Base-by-base conservation (phyloP, 1,284 basidiomycete genomes). In the Irpex sp. region DNA sequence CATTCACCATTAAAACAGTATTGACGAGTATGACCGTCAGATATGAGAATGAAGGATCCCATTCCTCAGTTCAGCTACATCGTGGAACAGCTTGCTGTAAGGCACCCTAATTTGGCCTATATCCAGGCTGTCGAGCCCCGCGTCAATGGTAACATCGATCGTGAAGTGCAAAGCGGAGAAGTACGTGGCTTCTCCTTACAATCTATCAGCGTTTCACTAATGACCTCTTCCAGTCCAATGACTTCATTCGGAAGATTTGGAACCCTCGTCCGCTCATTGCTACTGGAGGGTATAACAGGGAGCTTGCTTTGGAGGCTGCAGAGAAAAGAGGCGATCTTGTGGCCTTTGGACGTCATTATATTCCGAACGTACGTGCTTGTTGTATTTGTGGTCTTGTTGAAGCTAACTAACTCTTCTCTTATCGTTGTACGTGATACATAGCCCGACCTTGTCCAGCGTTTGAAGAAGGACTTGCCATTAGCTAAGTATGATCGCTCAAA, bases 51-150 rank as follows among this genome's bases (percentile, higher is more conserved):
- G 78, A 65, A 72, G 9, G 78, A 85, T 59, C 86, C 83, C 0
- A 68, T 77, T 53, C 79, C 81, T 0, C 77, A 76, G 0, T 84
- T 79, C 72, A 64, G 71, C 2, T 74, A 79, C 60, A 64, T 83
- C 4, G 72, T 76, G 0, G 65, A 68, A 2, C 68, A 76, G 15
- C 67, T 84, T 21, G 72, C 72, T 58, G 59, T 75, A 53, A 67
- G 72, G 5, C 76, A 77, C 66, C 80, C 83, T 15, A 68, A 78
- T 31, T 72, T 89, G 7, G 84, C 84, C 0, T 89, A 87, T 68
- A 66, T 89, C 17, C 84, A 85, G 70, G 72, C 77, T 43, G 73
- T 81, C 49, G 80, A 83, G 68, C 73, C 76, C 0, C 68, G 75
- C n/a, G 69, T 75, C 58, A 63, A 66, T 51, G 70, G 26, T 11